These are phyloP conservation scores for Botrytis pseudocinerea DNA, from an alignment of 2,329 filamentous ascomycete species.

Conservation along the genomic window DNA sequence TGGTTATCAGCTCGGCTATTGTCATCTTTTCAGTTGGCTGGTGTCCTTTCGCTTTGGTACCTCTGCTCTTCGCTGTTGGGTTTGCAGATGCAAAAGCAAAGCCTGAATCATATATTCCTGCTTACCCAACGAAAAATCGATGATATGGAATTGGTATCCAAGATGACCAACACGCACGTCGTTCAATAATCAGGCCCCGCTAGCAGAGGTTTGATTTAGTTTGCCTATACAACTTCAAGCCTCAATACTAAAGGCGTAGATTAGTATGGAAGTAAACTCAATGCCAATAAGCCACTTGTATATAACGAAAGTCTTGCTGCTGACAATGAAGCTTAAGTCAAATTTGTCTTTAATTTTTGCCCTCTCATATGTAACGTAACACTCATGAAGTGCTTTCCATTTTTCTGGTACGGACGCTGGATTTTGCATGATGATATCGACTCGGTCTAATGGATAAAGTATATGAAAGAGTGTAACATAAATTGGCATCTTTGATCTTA, in stretches of 20 bases:
- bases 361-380: background rate
- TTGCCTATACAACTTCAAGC: background rate
- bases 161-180: background rate
- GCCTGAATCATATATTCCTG: too few relatives aligned
- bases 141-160: background rate
- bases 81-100: background rate
- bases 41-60: background rate
- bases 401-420: background rate
- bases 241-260: background rate
- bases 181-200: background rate
- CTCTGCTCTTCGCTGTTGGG: background rate
- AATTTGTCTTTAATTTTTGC: background rate
- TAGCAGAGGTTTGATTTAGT: background rate
- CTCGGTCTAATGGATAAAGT: background rate
- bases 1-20: background rate
- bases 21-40: background rate
- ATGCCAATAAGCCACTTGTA: background rate
- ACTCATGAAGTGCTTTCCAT: background rate
- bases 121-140: rapidly evolving
- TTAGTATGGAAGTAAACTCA: background rate
- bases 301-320: background rate
- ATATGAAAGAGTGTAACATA: background rate
- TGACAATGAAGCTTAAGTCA: background rate
- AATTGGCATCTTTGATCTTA: too few relatives aligned
- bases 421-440: background rate